These are phyloP conservation scores for Colletotrichum trifolii DNA, from an alignment of 2,329 filamentous ascomycete genomes.

Conservation along the genomic window DNA sequence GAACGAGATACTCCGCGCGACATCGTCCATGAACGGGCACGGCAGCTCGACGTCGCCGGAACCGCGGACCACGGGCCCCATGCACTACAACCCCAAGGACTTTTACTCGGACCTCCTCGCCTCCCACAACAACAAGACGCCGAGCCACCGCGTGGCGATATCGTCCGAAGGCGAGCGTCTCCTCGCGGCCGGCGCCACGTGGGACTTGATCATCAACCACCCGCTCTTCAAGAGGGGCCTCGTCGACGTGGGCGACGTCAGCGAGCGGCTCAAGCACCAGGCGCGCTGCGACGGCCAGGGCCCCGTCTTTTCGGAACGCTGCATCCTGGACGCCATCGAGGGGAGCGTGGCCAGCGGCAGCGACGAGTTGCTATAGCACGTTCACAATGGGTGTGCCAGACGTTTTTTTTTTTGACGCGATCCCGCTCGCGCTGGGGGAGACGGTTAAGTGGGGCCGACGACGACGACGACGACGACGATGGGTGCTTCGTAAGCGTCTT, in stretches of 20 bases:
- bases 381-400: constrained; percentile 6
- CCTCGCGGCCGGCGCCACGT: constrained; percentile 81
- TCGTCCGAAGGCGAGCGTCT: constrained; percentile 75
- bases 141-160: constrained; percentile 75
- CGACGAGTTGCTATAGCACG: constrained; percentile 73
- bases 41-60: constrained; percentile 55
- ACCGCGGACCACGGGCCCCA: constrained; percentile 71
- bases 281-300: constrained; percentile 89
- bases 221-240: constrained; percentile 80
- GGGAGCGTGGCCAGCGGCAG: constrained; percentile 80
- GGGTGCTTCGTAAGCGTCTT: constrained; percentile 4
- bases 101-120: constrained; percentile 74
- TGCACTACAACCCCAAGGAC: constrained; percentile 78
- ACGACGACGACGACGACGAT: too few species aligned
- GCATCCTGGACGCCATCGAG: constrained; percentile 79
- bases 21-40: constrained; percentile 60
- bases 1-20: constrained; percentile 91
- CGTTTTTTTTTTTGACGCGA: constrained; percentile 14
- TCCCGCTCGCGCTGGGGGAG: too few species aligned
- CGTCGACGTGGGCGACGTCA: constrained; percentile 85
- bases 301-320: constrained; percentile 85
- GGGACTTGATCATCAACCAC: constrained; percentile 89
- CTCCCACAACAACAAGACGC: constrained; percentile 70
- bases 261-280: constrained; percentile 78
- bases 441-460: too few species aligned